Evolutionary conservation across 306 rosid species (phyloP), one percentile per base, ranked within the genome.

Genomic region (Cajanus cajan): DNA sequence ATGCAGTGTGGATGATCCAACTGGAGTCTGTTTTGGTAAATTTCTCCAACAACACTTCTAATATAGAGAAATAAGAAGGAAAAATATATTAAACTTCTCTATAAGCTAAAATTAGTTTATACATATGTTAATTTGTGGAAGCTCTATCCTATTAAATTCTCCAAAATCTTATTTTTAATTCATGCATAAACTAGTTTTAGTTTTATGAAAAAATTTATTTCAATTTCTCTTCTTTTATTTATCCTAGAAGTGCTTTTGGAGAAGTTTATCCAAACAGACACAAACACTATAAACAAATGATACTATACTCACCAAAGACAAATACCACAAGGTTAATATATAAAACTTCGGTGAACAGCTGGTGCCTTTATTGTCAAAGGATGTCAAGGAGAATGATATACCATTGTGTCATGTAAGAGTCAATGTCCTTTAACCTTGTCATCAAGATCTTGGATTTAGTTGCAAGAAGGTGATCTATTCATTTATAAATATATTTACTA

Each of bases 271-370:
- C 31, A 28, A 28, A 28, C 3, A 28, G 31, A 1, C 45, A 43
- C n/a, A 78, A 78, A 74, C 39, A 48, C 33, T n/a, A 18, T 2
- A 39, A 25, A 71, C 39, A 28, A 28, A 28, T 14, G 45, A 72
- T 18, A 41, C 10, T 64, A 36, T 16, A 70, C 33, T 45, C 58
- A 55, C 45, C 66, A 37, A 68, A 59, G 72, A 62, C 66, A 69
- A 47, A 64, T 44, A 77, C 22, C 73, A 54, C 77, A 16, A 55
- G 66, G 77, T 52, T 31, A 51, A 50, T 52, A 68, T 9, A 79
- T 4, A 64, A 74, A 77, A 74, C 50, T 74, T 41, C n/a, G 37
- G 66, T 33, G 40, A 76, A 55, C 74, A 11, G 57, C 58, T 0
- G 47, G 47, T 36, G 45, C 73, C 47, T 34, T 45, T 33, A 25